These are phyloP conservation scores for Alternaria sp. DNA, from an alignment of 2,329 filamentous ascomycete genomes.

Conservation along the genomic window DNA sequence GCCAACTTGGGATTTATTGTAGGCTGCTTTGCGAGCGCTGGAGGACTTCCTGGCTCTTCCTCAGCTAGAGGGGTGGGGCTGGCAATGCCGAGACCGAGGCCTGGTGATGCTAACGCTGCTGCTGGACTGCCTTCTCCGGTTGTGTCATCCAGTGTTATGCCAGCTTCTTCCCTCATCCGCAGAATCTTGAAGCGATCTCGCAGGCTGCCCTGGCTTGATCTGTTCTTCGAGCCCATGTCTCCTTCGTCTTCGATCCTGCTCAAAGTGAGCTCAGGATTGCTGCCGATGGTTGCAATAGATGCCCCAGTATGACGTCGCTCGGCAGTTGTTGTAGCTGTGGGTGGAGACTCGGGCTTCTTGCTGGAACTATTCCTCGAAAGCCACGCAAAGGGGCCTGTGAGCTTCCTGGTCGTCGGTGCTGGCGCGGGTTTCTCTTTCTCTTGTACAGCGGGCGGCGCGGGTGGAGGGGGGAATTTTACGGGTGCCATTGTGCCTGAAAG, in stretches of 20 bases:
- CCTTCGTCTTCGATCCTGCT: constrained; percentile 72
- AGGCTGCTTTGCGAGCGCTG: constrained; percentile 58
- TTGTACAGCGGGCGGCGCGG: constrained; percentile 35
- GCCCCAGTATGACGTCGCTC: constrained; percentile 76
- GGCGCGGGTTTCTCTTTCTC: constrained; percentile 43
- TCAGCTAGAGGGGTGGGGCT: constrained; percentile 59
- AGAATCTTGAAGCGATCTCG: constrained; percentile 56
- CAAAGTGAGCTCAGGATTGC: constrained; percentile 81
- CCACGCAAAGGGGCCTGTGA: constrained; percentile 66
- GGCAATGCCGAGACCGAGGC: constrained; percentile 52
- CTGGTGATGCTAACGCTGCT: constrained; percentile 51
- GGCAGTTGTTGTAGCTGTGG: constrained; percentile 58
- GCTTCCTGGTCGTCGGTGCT: constrained; percentile 64
- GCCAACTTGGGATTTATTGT: constrained; percentile 74
- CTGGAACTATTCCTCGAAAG: constrained; percentile 57
- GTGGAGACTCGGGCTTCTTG: constrained; percentile 64
- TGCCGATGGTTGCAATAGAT: constrained; percentile 77
- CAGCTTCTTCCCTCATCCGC: constrained; percentile 54
- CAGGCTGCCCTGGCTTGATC: constrained; percentile 50
- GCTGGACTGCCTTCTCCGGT: constrained; percentile 54
- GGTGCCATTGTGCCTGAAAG: constrained; percentile 75
- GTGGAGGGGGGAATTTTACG: constrained; percentile 56
- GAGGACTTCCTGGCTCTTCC: constrained; percentile 43
- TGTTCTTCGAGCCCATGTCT: constrained; percentile 35
- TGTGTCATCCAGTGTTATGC: constrained; percentile 49